Evolutionary conservation across 2,329 filamentous ascomycete genomes (phyloP), one percentile per base, ranked within the genome.

Genomic region (Fusarium temperatum): DNA sequence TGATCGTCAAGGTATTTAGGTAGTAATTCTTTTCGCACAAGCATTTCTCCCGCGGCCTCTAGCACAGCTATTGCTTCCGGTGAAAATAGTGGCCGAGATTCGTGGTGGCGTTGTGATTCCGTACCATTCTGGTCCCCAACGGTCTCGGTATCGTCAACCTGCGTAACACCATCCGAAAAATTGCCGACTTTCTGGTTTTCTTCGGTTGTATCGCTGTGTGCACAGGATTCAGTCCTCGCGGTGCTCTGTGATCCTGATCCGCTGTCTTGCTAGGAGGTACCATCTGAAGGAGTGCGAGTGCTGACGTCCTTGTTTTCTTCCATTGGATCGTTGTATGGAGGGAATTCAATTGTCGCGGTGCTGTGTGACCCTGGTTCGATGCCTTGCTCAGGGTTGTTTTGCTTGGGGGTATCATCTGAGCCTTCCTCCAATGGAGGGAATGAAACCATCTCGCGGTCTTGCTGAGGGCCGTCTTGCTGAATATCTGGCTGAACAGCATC

Each of bases 401-500:
- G 13, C 39, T n/a, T 8, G 15, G 22, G 22, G 39, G 8, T 22
- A 14, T 14, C 41, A 22, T 10, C 13, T 28, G 44, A 10, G 45
- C 10, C 11, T 28, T 2, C 45, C 6, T 15, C 3, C 13, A 48
- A 22, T 12, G 4, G 6, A 22, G 45, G 45, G 26, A 48, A 48
- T 30, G 45, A 22, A 15, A 0, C 3, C 2, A 28, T 48, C 7
- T 3, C 5, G 6, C 3, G 2, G 45, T 4, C 32, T 15, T 15
- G 32, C 50, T 53, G n/a, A 7, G 17, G 30, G n/a, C 2, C 12
- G 3, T 12, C 3, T 18, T 14, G 50, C 11, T 20, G 50, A 53
- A 5, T 6, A 4, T 20, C 4, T 48, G 45, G 6, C 14, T 30
- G 7, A 30, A 10, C 13, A 30, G 14, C 5, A n/a, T 48, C 32